A percentile compares a stretch with the other conserved stretches of the same genome.
phyloP scores from a whole-genome alignment of 2,329 filamentous ascomycete genomes.

The Ophiosphaerella korrae region DNA sequence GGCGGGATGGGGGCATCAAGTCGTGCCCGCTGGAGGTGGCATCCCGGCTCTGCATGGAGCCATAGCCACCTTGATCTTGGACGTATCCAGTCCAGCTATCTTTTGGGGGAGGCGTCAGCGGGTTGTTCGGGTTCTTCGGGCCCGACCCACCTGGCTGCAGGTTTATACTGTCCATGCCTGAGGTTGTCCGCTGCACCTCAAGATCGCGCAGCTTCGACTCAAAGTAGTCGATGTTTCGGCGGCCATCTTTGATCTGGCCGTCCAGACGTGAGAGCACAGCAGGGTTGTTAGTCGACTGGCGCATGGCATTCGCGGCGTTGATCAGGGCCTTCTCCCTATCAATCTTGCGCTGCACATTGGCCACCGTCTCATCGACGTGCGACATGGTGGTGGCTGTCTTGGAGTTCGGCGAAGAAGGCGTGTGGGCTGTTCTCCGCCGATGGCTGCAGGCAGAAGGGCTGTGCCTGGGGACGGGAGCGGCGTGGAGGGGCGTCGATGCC shows the following conservation, averaged over 20 bases:
- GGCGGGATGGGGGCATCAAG: conserved; percentile 79
- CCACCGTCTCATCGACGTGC: conserved; percentile 67
- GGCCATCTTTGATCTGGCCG: conserved; percentile 90
- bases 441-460: conserved; percentile 25
- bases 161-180: conserved; percentile 70
- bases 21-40: conserved; percentile 67
- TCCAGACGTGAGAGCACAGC: conserved; percentile 88
- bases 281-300: conserved; percentile 93
- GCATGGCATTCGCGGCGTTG: conserved; percentile 91
- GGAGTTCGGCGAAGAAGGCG: conserved; percentile 28
- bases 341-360: conserved; percentile 94
- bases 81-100: conserved; percentile 61
- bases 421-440: conserved; percentile 32
- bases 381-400: conserved; percentile 51
- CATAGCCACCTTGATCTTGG: conserved; percentile 68
- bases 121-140: conserved; percentile 44
- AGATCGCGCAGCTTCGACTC: conserved; percentile 90
- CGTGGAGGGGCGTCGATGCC: conserved; percentile 26
- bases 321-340: conserved; percentile 96
- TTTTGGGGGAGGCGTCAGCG: conserved; percentile 70
- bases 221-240: conserved; percentile 92
- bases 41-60: conserved; percentile 55
- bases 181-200: conserved; percentile 76
- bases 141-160: conserved; percentile 57
- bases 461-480: conserved; percentile 33